These are phyloP conservation scores for Talaromyces stipitatus DNA, from an alignment of 495 filamentous ascomycete genomes.

Conservation along the genomic window DNA sequence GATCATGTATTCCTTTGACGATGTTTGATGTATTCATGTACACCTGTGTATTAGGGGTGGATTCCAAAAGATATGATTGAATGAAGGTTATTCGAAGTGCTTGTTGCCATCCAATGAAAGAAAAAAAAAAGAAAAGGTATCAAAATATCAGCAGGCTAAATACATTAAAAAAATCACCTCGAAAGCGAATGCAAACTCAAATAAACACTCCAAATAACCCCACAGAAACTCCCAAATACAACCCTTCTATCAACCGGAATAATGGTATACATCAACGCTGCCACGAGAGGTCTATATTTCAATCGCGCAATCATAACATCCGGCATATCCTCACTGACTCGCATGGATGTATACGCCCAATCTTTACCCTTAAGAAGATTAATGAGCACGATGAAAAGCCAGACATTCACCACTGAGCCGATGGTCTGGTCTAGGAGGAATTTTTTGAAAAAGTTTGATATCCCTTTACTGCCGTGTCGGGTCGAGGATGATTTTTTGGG, in stretches of 20 bases:
- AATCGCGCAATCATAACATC: conserved; percentile 62
- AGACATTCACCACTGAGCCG: conserved; percentile 68
- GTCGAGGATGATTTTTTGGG: conserved; percentile 20
- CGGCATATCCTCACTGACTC: conserved; percentile 4
- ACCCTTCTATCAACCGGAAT: conserved; percentile 70
- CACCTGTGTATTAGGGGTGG: background rate
- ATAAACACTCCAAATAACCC: conserved; percentile 82
- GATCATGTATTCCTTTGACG: background rate
- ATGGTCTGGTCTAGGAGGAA: conserved; percentile 76
- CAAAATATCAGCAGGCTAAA: background rate
- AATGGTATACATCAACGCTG: conserved; percentile 68
- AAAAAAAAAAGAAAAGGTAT: background rate
- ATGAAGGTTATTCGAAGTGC: background rate
- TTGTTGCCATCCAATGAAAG: no score
- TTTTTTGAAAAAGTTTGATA: conserved; percentile 70
- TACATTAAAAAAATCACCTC: background rate
- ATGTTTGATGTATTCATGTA: background rate
- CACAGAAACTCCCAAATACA: conserved; percentile 70
- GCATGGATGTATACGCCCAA: conserved; percentile 1
- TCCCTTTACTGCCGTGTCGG: conserved; percentile 11
- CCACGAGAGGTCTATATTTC: conserved; percentile 81
- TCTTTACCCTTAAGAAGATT: conserved; percentile 40
- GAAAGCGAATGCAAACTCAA: conserved; percentile 57
- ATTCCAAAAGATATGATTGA: background rate
- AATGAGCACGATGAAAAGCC: conserved; percentile 60